These are phyloP conservation scores for Entomortierella beljakovae DNA, from an alignment of 192 early-diverging fungal species.

Conservation along the genomic window DNA sequence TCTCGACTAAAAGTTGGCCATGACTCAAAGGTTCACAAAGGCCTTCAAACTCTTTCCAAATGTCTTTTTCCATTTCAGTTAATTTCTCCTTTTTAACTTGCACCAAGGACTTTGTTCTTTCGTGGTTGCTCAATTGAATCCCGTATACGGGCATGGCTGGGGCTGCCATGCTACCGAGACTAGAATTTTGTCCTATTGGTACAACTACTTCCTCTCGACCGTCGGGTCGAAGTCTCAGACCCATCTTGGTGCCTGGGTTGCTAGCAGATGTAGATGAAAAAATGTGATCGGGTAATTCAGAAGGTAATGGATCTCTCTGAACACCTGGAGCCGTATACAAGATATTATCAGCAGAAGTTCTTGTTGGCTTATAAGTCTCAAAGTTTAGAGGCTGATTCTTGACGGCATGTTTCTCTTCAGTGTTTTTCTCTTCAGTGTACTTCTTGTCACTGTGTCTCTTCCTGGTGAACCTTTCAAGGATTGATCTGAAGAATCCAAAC, in stretches of 20 bases:
- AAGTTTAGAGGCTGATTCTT: no score
- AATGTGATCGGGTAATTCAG: constrained; percentile 24
- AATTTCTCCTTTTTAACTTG: constrained; percentile 8
- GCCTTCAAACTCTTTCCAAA: constrained; percentile 22
- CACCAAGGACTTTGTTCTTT: constrained; percentile 4
- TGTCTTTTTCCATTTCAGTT: background rate
- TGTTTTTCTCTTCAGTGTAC: no score
- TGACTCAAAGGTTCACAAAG: constrained; percentile 6
- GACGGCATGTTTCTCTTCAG: no score
- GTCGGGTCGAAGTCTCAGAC: background rate
- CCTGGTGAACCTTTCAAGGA: background rate
- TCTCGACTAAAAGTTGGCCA: background rate
- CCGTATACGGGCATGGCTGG: constrained; percentile 5
- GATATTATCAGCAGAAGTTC: constrained; percentile 27
- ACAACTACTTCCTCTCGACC: background rate
- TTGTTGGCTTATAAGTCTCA: background rate
- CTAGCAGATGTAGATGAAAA: background rate
- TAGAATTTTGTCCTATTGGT: background rate
- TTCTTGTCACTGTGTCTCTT: background rate
- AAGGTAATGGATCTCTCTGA: constrained; percentile 26
- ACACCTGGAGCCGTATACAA: constrained; percentile 22
- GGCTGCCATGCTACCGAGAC: constrained; percentile 4
- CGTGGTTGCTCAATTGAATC: constrained; percentile 6
- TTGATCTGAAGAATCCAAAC: background rate
- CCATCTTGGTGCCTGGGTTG: background rate